These are phyloP conservation scores for Thelephora aurantiotincta DNA, from an alignment of 768 basidiomycete genomes.

Conservation along the genomic window DNA sequence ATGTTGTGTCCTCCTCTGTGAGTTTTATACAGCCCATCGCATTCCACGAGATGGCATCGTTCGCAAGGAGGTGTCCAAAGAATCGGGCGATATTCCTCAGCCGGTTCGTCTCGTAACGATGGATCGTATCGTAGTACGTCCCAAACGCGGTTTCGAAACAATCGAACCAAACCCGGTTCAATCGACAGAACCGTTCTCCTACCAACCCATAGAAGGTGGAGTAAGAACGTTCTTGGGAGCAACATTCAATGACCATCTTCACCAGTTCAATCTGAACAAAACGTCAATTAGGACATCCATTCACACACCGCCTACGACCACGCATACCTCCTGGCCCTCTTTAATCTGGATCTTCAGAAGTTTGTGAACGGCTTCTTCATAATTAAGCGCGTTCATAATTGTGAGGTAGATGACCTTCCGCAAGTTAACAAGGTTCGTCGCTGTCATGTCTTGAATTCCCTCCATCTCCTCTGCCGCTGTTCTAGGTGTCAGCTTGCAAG, in stretches of 20 bases:
- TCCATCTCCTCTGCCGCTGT: conserved; percentile 63
- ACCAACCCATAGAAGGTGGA: conserved; percentile 94
- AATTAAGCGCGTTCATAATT: conserved; percentile 97
- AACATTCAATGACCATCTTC: conserved; percentile 99
- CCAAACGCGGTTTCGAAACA: conserved; percentile 75
- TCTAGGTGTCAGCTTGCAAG: not conserved
- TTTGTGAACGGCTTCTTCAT: conserved; percentile 98
- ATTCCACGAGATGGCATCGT: conserved; percentile 84
- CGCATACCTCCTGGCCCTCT: conserved; percentile 84
- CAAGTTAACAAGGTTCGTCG: conserved; percentile 90
- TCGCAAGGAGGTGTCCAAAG: conserved; percentile 84
- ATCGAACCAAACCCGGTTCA: conserved; percentile 91
- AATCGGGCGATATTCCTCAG: conserved; percentile 94
- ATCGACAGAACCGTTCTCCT: conserved; percentile 91
- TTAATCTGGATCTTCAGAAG: conserved; percentile 82
- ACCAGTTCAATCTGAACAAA: conserved; percentile 74
- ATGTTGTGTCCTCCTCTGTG: conserved; percentile 97
- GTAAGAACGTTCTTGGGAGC: conserved; percentile 97
- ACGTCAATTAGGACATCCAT: not conserved
- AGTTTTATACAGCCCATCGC: conserved; percentile 76
- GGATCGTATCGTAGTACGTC: conserved; percentile 91
- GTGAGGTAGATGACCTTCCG: conserved; percentile 91
- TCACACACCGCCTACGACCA: not conserved
- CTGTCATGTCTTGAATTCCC: conserved; percentile 89
- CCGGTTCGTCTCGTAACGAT: conserved; percentile 97